Evolutionary conservation across 2,329 filamentous ascomycete genomes (phyloP), one percentile per base, ranked within the genome.

Genomic region (Moelleriella libera): DNA sequence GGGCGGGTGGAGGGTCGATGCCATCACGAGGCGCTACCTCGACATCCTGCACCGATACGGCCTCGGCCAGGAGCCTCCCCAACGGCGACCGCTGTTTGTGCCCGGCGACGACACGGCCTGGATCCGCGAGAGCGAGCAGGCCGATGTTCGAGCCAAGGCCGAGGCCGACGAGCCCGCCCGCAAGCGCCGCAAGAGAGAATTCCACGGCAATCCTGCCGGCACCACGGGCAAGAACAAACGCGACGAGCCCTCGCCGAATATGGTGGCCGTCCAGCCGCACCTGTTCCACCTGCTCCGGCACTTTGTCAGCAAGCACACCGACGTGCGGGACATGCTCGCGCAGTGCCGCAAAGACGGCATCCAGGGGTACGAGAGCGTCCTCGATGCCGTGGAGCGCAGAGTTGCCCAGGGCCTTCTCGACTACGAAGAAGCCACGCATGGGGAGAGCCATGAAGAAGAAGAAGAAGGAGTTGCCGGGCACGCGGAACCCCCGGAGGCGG

Each of bases 271-370:
- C 74, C 89, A 97, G 63, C 80, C 88, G 1, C 92, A 98, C 63
- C 76, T 96, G 42, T 98, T 98, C 71, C 85, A 94, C 62, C 76
- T 98, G 30, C 75, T 97, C 28, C 78, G 90, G 12, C 82, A 90
- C 32, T 76, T 97, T 29, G 81, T 98, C 34, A 72, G 81, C 2
- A 76, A 74, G 51, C 85, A 96, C 64, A 89, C 86, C 29, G 76
- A 92, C 54, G 80, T 97, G 32, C 79, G 92, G 32, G 88, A 97
- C 60, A 78, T 82, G n/a, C 74, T 98, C 2, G 89, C 87, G 0
- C 72, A 72, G 51, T 77, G 74, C 12, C 68, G 75, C 21, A 71
- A 78, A 10, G 84, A 85, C 37, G 84, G 94, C 55, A 78, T 97
- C 47, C 69, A 74, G 1, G 80, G 77, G 0, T 89, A 85, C 58